Evolutionary conservation across 768 basidiomycete genomes (phyloP).

Genomic region (Mycena amicta): DNA sequence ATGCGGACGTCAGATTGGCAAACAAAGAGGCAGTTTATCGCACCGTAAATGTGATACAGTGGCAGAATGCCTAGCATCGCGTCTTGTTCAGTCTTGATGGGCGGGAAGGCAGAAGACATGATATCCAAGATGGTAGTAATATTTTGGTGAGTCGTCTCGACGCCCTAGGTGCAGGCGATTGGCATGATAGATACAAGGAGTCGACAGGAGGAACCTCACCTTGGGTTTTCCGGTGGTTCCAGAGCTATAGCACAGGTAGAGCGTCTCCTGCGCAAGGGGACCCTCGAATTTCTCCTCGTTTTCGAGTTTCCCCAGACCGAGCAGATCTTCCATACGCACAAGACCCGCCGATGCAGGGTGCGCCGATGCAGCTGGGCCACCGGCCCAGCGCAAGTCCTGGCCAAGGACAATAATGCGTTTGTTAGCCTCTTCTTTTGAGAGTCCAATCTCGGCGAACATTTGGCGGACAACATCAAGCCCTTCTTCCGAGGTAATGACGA

Average conservation of each 20-base stretch:
- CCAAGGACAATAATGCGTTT: slow-evolving; percentile 13
- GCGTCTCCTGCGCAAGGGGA: slow-evolving; percentile 22
- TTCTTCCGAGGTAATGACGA: slow-evolving; percentile 66
- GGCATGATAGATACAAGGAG: too few relatives aligned
- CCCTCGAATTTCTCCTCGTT: slow-evolving; percentile 29
- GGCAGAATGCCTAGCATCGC: slow-evolving; percentile 67
- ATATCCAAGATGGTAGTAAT: slow-evolving; percentile 61
- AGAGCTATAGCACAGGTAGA: slow-evolving; percentile 30
- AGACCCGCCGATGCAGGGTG: too few relatives aligned
- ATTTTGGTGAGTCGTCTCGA: slow-evolving; percentile 74
- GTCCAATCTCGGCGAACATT: slow-evolving; percentile 42
- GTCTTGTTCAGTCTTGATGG: slow-evolving; percentile 43
- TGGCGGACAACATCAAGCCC: slow-evolving; percentile 54
- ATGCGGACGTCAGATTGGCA: neutral
- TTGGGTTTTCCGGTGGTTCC: slow-evolving; percentile 84
- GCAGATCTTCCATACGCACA: slow-evolving; percentile 16
- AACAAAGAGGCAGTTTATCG: too few relatives aligned
- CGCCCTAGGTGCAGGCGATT: too few relatives aligned
- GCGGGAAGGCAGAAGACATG: slow-evolving; percentile 46
- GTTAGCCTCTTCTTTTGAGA: slow-evolving; percentile 10
- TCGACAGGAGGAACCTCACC: too few relatives aligned
- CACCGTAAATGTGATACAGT: slow-evolving; percentile 51
- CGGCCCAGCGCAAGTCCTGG: slow-evolving; percentile 13
- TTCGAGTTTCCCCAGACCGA: slow-evolving; percentile 16
- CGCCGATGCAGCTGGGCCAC: too few relatives aligned